Conservation (phyloP, 2,329 filamentous ascomycete genomes). For the Chaetomium sp. region DNA sequence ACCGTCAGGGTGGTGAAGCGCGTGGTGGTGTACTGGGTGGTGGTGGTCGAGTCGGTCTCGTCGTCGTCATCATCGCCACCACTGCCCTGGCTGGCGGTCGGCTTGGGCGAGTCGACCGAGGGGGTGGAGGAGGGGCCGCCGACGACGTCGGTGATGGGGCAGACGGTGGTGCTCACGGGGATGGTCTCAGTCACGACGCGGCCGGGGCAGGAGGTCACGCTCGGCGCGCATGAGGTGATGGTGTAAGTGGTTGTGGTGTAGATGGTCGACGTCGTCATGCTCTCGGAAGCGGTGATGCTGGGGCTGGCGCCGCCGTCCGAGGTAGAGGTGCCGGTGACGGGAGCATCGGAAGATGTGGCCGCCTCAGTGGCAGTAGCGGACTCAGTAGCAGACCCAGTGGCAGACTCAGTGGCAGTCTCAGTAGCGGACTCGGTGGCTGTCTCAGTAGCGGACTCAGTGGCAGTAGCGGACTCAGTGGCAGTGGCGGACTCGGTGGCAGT, state of each 20-base stretch:
- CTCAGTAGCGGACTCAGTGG: not conserved
- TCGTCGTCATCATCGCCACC: slow-evolving; percentile 2
- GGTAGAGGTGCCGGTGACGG: not conserved
- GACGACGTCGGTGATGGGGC: slow-evolving; percentile 32
- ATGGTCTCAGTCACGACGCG: slow-evolving; percentile 40
- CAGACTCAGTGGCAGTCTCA: not conserved
- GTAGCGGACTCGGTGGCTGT: not conserved
- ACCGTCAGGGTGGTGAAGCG: slow-evolving; percentile 33
- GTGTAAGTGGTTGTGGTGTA: slow-evolving; percentile 41
- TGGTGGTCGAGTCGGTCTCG: slow-evolving; percentile 21
- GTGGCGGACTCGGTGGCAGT: not conserved
- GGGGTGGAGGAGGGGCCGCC: not conserved
- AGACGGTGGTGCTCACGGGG: slow-evolving; percentile 43
- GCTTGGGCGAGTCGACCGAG: not conserved
- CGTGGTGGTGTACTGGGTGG: slow-evolving; percentile 23
- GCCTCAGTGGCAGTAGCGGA: slow-evolving; percentile 23
- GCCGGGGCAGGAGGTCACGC: slow-evolving; percentile 46
- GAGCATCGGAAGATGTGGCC: slow-evolving; percentile 12
- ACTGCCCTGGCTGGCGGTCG: slow-evolving; percentile 2
- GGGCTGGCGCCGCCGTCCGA: slow-evolving; percentile 35
- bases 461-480: not conserved
- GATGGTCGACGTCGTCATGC: slow-evolving; percentile 27
- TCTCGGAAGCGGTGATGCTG: slow-evolving; percentile 35
- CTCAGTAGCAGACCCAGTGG: not conserved
- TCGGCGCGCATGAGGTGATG: slow-evolving; percentile 40